These are phyloP conservation scores for Melampsora americana DNA, from an alignment of 1,284 basidiomycete species.

Conservation along the genomic window DNA sequence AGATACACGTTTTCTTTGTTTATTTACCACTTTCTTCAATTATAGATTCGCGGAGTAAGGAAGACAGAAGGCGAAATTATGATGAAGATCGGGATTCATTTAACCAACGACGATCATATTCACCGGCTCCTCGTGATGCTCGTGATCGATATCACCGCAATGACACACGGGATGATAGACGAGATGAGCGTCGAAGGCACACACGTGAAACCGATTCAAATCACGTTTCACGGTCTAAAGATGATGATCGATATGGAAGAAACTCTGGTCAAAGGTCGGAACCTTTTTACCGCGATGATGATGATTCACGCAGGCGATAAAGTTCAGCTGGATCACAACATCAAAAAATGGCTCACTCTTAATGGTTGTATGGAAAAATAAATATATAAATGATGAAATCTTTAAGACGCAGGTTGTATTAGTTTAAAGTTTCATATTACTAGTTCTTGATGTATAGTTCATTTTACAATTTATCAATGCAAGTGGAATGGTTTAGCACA, in stretches of 20 bases:
- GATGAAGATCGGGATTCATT: constrained; percentile 1
- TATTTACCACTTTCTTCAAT: background rate
- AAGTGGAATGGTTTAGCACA: too few species aligned
- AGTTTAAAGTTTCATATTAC: too few species aligned
- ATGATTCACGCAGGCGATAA: background rate
- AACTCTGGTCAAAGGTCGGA: background rate
- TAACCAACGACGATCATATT: background rate
- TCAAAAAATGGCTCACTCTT: too few species aligned
- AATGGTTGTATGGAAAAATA: too few species aligned
- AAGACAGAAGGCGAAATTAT: background rate
- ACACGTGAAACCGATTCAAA: background rate
- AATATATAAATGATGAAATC: too few species aligned
- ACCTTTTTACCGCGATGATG: background rate
- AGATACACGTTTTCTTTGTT: background rate
- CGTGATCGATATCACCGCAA: background rate
- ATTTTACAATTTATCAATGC: too few species aligned
- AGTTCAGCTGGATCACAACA: too few species aligned
- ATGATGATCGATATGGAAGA: background rate
- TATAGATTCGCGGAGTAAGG: background rate
- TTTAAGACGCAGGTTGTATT: too few species aligned
- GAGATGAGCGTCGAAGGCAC: background rate
- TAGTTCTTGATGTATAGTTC: too few species aligned
- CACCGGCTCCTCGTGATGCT: background rate
- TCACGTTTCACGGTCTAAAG: background rate
- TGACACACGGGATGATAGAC: background rate